Evolutionary conservation across 2,329 filamentous ascomycete species (phyloP), one percentile per base, ranked within the genome.

Genomic region (Colletotrichum sp.): DNA sequence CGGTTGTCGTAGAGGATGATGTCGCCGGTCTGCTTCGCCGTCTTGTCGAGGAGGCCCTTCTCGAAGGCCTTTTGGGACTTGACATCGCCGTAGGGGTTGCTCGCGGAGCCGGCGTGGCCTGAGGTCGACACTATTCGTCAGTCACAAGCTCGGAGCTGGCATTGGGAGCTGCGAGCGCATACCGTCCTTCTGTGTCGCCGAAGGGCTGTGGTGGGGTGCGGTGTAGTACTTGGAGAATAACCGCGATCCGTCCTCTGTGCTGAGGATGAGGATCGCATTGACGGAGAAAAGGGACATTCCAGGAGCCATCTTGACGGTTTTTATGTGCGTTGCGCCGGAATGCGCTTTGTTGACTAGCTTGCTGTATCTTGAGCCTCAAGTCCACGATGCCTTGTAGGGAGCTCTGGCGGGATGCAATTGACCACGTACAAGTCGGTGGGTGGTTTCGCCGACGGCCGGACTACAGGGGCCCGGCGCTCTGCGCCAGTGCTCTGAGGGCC

Each of bases 1-100:
- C 95, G 93, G 87, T 97, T 97, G 87, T 99, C 97, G 87, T 98
- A 98, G 71, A 99, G 92, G 80, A 99, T 97, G 81, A 99, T 97
- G 87, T 98, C 97, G 80, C 94, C 95, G 16, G 92, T 96, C 87
- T 97, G 95, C 89, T 98, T 99, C 79, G 94, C 94, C 18, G 97
- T 98, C 91, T 99, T 98, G 82, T 98, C 94, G 76, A 98, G 88
- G 52, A 99, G 91, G 8, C 96, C 97, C 88, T 98, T 98, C 86
- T 99, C 97, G 82, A 99, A 99, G 3, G 94, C 91, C 85, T 97
- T 98, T 87, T 99, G 97, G 80, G 97, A 93, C 88, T 98, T 98
- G 71, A 97, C 87, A 74, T 95, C 95, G 75, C 95, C 89, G 86
- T 98, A 98, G 26, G 96, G 95, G 83, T 94, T 95, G 79, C 86